Evolutionary conservation across 2,329 filamentous ascomycete species (phyloP), one percentile per base, ranked within the genome.

Genomic region (Xylaria sp.): DNA sequence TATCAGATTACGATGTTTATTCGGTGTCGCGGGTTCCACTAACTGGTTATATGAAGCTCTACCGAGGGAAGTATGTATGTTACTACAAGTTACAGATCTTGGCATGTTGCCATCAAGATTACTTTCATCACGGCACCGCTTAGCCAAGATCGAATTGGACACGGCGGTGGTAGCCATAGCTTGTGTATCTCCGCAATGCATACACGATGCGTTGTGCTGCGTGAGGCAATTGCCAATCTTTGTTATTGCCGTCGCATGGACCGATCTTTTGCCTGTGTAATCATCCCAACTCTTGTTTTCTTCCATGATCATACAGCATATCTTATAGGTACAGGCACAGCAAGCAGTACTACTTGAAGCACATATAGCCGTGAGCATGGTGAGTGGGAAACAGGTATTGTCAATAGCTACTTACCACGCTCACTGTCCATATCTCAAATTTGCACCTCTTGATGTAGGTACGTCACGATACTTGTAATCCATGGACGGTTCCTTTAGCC

Each of bases 161-260:
- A 14, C 19, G 9, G 12, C 35, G 21, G 19, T n/a, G 31, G 21
- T 31, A 47, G 21, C 19, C 17, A 62, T 28, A 21, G 54, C 37
- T 14, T 35, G 6, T 38, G 23, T 67, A 57, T 43, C 66, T 40
- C 45, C 52, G 67, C 47, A 53, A 23, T 69, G 71, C 70, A 73
- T 73, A 73, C 68, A 72, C 71, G 70, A 72, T 58, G 62, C 46
- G 66, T 61, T 23, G 70, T 72, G 68, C 59, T 46, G 49, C 63
- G 37, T 46, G 49, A 57, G 37, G 50, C 28, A 47, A 17, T 28
- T 9, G 28, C 4, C 46, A 12, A 45, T 47, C 17, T 35, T 58
- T n/a, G n/a, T n/a, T 17, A 54, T 56, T 25, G 23, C 38, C 14
- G 42, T 49, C 5, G 28, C 19, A 63, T 60, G 46, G 33, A 15